phyloP scores from a whole-genome alignment of 2,329 filamentous ascomycete species.

The Talaromyces sp. region DNA sequence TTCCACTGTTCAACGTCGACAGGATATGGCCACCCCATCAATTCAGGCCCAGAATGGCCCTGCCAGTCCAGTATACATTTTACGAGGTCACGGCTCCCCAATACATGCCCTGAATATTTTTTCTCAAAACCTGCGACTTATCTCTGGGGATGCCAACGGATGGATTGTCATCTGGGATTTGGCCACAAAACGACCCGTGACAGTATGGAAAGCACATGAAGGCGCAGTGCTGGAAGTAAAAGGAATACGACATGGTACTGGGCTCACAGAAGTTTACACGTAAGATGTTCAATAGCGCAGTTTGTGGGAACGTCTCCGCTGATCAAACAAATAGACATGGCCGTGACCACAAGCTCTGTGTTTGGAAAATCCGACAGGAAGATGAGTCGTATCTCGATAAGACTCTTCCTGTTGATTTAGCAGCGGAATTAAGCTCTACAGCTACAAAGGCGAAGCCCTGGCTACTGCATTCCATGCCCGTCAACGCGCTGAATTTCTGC shows the following conservation, averaged over 20 bases:
- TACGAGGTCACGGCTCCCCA: slow-evolving; percentile 81
- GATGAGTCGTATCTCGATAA: slow-evolving; percentile 59
- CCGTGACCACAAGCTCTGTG: slow-evolving; percentile 79
- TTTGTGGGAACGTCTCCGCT: slow-evolving; percentile 1
- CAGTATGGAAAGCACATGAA: slow-evolving; percentile 84
- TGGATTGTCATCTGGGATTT: slow-evolving; percentile 87
- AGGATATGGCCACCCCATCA: background rate
- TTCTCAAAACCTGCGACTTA: slow-evolving; percentile 71
- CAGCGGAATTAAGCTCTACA: slow-evolving; percentile 43
- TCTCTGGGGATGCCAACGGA: slow-evolving; percentile 87
- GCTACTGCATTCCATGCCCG: slow-evolving; percentile 79
- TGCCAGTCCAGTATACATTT: slow-evolving; percentile 66
- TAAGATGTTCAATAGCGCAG: slow-evolving; percentile 49
- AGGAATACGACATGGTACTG: slow-evolving; percentile 56
- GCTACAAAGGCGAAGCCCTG: slow-evolving; percentile 65
- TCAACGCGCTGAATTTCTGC: slow-evolving; percentile 97
- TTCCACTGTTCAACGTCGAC: background rate
- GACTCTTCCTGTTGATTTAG: slow-evolving; percentile 68
- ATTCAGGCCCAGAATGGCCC: slow-evolving; percentile 31
- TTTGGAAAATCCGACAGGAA: slow-evolving; percentile 80
- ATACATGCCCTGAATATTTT: slow-evolving; percentile 78
- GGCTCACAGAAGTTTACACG: slow-evolving; percentile 75
- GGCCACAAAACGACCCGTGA: slow-evolving; percentile 74
- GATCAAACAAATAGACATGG: slow-evolving; percentile 68
- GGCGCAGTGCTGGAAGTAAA: slow-evolving; percentile 74